A percentile compares a stretch with the other conserved stretches of the same genome.
These are phyloP conservation scores for Volvox carteri DNA, from an alignment of 163 green algal genomes.

Conservation along the genomic window DNA sequence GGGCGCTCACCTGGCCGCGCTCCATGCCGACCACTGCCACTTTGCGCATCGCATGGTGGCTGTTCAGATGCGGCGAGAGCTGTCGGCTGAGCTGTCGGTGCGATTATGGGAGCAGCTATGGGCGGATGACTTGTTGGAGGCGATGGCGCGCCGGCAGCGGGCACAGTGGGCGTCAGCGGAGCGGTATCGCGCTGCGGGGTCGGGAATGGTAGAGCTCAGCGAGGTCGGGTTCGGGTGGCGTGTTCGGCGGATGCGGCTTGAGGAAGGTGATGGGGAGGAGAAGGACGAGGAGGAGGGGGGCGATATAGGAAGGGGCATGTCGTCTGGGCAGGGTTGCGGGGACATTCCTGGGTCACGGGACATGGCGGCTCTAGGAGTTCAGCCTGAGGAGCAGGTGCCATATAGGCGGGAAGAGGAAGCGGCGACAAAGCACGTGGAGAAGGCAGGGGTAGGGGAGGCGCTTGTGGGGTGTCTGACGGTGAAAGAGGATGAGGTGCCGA, in stretches of 20 bases:
- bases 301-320: background rate
- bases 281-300: background rate
- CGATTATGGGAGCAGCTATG: slow-evolving; percentile 84
- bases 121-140: slow-evolving; percentile 68
- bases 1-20: slow-evolving; percentile 56
- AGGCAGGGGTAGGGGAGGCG: background rate
- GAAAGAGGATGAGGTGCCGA: background rate
- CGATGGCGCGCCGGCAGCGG: background rate
- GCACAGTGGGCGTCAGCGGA: background rate
- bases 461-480: background rate
- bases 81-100: slow-evolving; percentile 72
- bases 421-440: no score
- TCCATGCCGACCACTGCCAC: slow-evolving; percentile 80
- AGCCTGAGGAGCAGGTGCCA: no score
- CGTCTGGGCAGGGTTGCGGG: background rate
- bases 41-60: slow-evolving; percentile 95
- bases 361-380: no score
- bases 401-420: no score
- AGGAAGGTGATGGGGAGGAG: background rate
- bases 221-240: background rate
- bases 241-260: background rate
- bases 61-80: slow-evolving; percentile 87
- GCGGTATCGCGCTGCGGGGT: background rate
- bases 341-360: background rate
- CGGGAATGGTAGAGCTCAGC: no score